phyloP scores from a whole-genome alignment of 768 basidiomycete species.

The Mycena albidolilacea region DNA sequence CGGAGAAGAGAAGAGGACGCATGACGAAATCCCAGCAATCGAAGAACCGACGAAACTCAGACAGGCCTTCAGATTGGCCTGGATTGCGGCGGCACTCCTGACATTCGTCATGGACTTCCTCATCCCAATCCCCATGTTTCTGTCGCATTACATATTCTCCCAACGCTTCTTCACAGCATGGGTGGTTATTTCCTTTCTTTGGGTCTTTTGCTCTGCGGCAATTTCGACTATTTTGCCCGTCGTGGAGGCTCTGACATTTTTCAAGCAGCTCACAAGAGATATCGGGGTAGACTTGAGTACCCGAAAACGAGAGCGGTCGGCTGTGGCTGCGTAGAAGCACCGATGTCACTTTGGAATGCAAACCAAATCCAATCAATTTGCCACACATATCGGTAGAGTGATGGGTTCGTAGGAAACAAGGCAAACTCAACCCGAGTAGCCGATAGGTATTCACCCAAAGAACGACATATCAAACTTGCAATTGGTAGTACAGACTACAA shows the following conservation, averaged over 20 bases:
- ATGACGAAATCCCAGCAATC: background rate
- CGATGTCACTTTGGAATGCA: too few relatives aligned
- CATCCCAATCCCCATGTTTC: constrained; percentile 32
- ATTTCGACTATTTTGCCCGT: constrained; percentile 23
- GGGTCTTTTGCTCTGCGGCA: constrained; percentile 26
- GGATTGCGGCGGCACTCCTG: constrained; percentile 20
- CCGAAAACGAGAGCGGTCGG: background rate
- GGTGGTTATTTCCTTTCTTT: constrained; percentile 31
- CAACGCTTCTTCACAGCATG: constrained; percentile 28
- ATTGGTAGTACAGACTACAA: background rate
- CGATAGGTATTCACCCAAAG: too few relatives aligned
- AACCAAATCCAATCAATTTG: too few relatives aligned
- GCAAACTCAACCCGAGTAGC: too few relatives aligned
- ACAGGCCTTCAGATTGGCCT: constrained; percentile 12
- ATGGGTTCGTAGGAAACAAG: too few relatives aligned
- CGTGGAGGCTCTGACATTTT: constrained; percentile 28
- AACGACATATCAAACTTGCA: too few relatives aligned
- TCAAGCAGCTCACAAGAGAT: constrained; percentile 14
- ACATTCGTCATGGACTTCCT: constrained; percentile 25
- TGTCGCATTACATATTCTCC: constrained; percentile 28
- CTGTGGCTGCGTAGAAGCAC: background rate
- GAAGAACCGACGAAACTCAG: constrained; percentile 24
- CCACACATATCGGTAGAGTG: too few relatives aligned
- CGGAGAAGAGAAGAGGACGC: constrained; percentile 16
- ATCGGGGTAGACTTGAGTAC: constrained; percentile 2